Base-by-base conservation (phyloP, 2,329 filamentous ascomycete species). In the Cytospora piceicola region DNA sequence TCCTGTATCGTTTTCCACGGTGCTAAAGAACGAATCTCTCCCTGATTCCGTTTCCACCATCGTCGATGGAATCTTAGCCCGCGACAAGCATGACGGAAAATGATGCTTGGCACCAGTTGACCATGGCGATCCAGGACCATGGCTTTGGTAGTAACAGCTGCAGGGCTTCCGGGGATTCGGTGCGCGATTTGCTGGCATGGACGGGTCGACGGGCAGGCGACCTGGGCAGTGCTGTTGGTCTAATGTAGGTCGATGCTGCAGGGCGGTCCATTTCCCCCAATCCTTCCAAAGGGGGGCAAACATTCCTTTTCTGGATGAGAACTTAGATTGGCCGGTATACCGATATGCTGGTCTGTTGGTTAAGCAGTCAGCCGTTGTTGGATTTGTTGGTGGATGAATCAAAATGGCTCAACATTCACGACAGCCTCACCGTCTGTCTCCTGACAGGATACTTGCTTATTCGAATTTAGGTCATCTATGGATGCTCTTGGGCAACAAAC, bases 221-320 rank as follows among this genome's bases (percentile, higher is more conserved):
- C 46, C 46, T 58, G 60, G 60, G 65, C 61, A 57, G 61, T 67
- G 58, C 65, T 61, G 46, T 36, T 30, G 29, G 32, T 53, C 51
- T 58, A 54, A 57, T 20, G 62, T 62, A 61, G 63, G 62, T 61
- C 57, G 58, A 34, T 52, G 22, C 34, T 20, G 55, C 39, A 57
- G 57, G 36, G 52, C 11, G 30, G 24, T 32, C 49, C 42, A 39
- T 36, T 55, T 49, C 58, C 46, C n/a, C 62, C 62, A 62, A 57
- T 65, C 49, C 55, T 39, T 52, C 63, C 29, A 29, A 15, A 36
- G n/a, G 29, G 34, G 49, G 58, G 59, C 54, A 49, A 53, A 51
- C 60, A 24, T 14, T 4, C 12, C 39, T 24, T 29, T 39, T 17
- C 27, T 42, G 36, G 17, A 34, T 34, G 22, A 17, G 6, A 17